A percentile compares a stretch with the other conserved stretches of the same genome.
Conservation (phyloP, 2,329 filamentous ascomycete species). For the Rachicladosporium sp. region DNA sequence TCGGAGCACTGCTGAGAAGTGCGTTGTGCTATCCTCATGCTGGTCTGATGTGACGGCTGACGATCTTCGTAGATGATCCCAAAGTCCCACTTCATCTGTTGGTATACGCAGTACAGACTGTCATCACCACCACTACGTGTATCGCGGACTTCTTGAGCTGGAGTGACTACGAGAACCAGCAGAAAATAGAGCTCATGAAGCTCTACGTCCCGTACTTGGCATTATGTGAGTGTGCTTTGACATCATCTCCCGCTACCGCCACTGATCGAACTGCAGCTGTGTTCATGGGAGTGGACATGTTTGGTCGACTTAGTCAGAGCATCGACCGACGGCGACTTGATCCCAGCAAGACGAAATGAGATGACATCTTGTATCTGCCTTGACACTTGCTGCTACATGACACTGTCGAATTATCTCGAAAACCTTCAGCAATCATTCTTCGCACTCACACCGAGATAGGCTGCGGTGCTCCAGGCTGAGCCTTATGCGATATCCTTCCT, state of each 20-base stretch:
- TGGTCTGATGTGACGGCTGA: neutral
- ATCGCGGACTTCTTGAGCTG: constrained; percentile 50
- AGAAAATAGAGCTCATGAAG: constrained; percentile 39
- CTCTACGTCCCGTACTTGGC: constrained; percentile 47
- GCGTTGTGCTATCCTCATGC: constrained; percentile 10
- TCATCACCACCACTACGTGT: constrained; percentile 50
- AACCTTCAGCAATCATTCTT: no score
- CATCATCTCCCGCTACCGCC: neutral
- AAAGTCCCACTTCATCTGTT: constrained; percentile 48
- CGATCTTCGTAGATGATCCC: constrained; percentile 36
- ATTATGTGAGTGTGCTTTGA: constrained; percentile 34
- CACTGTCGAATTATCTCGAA: no score
- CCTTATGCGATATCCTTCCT: constrained; percentile 40
- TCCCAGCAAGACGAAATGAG: no score
- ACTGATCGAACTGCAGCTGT: constrained; percentile 17
- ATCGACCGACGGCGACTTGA: no score
- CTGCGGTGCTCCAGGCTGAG: constrained; percentile 32
- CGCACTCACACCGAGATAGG: constrained; percentile 12
- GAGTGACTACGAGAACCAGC: constrained; percentile 30
- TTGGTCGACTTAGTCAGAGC: constrained; percentile 1
- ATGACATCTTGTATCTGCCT: no score
- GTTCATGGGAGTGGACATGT: constrained; percentile 33
- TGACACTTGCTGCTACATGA: no score
- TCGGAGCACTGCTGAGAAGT: constrained; percentile 43
- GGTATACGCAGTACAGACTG: constrained; percentile 46